A percentile compares a stretch with the other conserved stretches of the same genome.
These are phyloP conservation scores for Euclidium syriacum DNA, from an alignment of 345 rosid species.

Conservation along the genomic window DNA sequence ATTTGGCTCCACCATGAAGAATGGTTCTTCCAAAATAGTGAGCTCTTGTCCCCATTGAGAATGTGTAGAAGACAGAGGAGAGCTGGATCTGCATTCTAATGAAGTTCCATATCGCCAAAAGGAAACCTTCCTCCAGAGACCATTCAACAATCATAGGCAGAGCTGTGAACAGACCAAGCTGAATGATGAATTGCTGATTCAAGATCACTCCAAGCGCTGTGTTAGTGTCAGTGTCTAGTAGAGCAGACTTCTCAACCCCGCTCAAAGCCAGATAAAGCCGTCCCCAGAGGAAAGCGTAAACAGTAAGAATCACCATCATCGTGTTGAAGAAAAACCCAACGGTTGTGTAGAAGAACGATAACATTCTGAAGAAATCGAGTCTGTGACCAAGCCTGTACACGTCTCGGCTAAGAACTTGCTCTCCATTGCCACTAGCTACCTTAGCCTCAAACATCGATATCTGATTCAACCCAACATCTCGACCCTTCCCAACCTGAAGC, in stretches of 20 bases:
- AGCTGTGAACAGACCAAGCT: conserved; percentile 78
- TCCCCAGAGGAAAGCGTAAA: conserved; percentile 77
- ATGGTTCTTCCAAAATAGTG: conserved; percentile 88
- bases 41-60: conserved; percentile 79
- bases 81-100: conserved; percentile 82
- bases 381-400: conserved; percentile 85
- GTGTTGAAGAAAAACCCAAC: conserved; percentile 77
- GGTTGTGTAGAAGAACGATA: conserved; percentile 69
- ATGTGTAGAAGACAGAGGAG: conserved; percentile 72
- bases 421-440: conserved; percentile 93
- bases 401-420: conserved; percentile 87
- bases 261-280: conserved; percentile 85
- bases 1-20: conserved; percentile 95
- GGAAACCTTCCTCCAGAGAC: conserved; percentile 83
- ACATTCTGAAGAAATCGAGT: conserved; percentile 83
- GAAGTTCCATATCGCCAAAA: conserved; percentile 77
- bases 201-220: conserved; percentile 63
- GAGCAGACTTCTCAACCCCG: conserved; percentile 56
- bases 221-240: conserved; percentile 32
- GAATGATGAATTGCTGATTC: conserved; percentile 83
- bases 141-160: conserved; percentile 86
- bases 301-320: conserved; percentile 62
- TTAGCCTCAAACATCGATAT: conserved; percentile 85
- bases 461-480: conserved; percentile 88
- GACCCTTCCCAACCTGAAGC: conserved; percentile 83